Evolutionary conservation across 352 stramenopile genomes (phyloP).

Genomic region (Phytophthora hibernalis): DNA sequence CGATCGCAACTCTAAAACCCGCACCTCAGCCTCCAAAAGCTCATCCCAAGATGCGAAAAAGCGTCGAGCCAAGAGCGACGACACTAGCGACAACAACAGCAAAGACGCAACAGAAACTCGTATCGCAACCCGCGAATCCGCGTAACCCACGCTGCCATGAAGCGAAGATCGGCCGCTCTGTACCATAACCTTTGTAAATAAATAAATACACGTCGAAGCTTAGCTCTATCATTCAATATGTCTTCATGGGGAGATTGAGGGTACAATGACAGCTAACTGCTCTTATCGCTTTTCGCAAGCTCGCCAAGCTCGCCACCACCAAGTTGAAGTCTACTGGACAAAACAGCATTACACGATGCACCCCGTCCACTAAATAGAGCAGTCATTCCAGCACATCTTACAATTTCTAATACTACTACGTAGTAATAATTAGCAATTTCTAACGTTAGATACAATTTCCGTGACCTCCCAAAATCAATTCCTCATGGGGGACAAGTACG

Average conservation of each 20-base stretch:
- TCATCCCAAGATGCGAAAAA: constrained; percentile 1
- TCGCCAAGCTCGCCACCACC: not conserved
- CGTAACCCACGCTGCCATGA: not conserved
- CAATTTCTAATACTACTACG: not conserved
- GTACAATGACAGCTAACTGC: no score
- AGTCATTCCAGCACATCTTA: not conserved
- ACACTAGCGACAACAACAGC: not conserved
- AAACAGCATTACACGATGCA: no score
- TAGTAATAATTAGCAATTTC: no score
- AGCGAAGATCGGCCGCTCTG: not conserved
- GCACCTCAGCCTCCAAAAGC: constrained; percentile 12
- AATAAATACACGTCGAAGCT: constrained; percentile 4
- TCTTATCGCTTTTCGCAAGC: no score
- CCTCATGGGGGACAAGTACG: constrained; percentile 94
- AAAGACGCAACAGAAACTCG: not conserved
- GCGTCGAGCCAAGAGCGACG: constrained; percentile 14
- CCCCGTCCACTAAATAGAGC: constrained; percentile 8
- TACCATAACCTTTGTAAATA: constrained; percentile 4
- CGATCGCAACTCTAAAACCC: constrained; percentile 7
- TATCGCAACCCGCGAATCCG: not conserved
- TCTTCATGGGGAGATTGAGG: no score
- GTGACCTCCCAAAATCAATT: not conserved
- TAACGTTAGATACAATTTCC: not conserved
- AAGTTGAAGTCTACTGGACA: constrained; percentile 7
- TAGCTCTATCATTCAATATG: not conserved